Evolutionary conservation across 192 early-diverging fungal species (phyloP).

Genomic region (Powellomyces hirtus): DNA sequence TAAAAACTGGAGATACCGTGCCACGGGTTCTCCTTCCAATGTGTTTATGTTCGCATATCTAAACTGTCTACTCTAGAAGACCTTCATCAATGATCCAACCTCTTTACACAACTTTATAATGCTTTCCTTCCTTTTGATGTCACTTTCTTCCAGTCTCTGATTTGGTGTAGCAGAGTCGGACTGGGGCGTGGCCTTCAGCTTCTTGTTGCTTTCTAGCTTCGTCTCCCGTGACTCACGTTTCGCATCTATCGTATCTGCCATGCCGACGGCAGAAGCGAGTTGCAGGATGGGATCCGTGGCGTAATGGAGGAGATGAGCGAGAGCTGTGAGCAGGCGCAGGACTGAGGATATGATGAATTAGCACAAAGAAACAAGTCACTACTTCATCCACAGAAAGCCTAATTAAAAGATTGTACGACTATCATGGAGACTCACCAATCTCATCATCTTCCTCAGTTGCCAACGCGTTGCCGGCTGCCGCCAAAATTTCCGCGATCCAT

Average conservation of each 20-base stretch:
- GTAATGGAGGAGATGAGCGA: constrained; percentile 14
- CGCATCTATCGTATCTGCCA: not conserved
- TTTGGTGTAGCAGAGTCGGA: not conserved
- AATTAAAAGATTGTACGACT: not conserved
- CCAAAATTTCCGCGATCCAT: constrained; percentile 67
- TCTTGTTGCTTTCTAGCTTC: not conserved
- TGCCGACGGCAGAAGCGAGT: constrained; percentile 7
- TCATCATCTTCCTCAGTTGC: constrained; percentile 48
- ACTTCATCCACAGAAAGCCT: not conserved
- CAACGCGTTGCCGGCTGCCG: constrained; percentile 62
- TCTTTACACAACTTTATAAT: constrained; percentile 4
- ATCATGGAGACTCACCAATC: constrained; percentile 44
- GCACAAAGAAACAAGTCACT: not conserved
- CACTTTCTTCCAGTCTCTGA: too few species aligned
- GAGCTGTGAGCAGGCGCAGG: constrained; percentile 21
- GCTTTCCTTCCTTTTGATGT: not conserved
- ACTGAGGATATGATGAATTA: not conserved
- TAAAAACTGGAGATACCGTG: too few species aligned
- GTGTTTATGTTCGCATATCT: too few species aligned
- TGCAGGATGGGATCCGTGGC: constrained; percentile 17
- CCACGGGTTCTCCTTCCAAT: too few species aligned
- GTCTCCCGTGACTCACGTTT: constrained; percentile 5
- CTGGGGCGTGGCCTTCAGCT: not conserved
- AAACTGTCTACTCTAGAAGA: too few species aligned
- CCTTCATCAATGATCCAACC: not conserved